phyloP scores from a whole-genome alignment of 2,329 filamentous ascomycete species.

The Talaromyces sp. region DNA sequence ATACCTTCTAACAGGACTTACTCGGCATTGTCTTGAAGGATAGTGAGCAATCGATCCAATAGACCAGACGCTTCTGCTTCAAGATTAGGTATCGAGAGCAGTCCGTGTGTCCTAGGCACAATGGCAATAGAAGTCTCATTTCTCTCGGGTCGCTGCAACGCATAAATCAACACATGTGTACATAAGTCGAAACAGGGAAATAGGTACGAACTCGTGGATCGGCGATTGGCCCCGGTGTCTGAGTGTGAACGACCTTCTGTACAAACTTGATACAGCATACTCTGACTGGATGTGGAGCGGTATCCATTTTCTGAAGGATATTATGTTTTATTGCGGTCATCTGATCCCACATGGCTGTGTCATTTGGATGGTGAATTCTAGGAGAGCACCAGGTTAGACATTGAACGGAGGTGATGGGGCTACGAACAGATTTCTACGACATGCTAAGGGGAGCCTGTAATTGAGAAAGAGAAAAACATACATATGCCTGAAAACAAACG shows the following conservation, averaged over 20 bases:
- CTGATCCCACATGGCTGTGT: conserved; percentile 77
- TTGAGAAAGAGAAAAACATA: conserved; percentile 54
- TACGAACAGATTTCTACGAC: neutral
- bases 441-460: conserved; percentile 15
- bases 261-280: conserved; percentile 98
- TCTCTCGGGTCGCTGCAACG: conserved; percentile 60
- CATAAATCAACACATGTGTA: neutral
- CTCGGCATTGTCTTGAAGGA: conserved; percentile 83
- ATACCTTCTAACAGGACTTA: conserved; percentile 36
- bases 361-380: conserved; percentile 83
- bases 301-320: conserved; percentile 86
- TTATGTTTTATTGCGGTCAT: conserved; percentile 85
- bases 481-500: conserved; percentile 88
- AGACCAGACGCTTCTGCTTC: conserved; percentile 92
- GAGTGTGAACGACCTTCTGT: conserved; percentile 85
- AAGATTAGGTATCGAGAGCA: conserved; percentile 73
- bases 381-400: conserved; percentile 29
- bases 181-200: neutral
- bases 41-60: conserved; percentile 78
- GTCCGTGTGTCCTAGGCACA: conserved; percentile 75
- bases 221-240: conserved; percentile 75
- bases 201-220: conserved; percentile 70
- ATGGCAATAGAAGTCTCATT: conserved; percentile 83
- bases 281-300: conserved; percentile 67
- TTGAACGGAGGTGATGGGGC: conserved; percentile 1